A percentile compares a stretch with the other conserved stretches of the same genome.
These are phyloP conservation scores for Biscogniauxia marginata DNA, from an alignment of 2,329 filamentous ascomycete genomes.

Conservation along the genomic window DNA sequence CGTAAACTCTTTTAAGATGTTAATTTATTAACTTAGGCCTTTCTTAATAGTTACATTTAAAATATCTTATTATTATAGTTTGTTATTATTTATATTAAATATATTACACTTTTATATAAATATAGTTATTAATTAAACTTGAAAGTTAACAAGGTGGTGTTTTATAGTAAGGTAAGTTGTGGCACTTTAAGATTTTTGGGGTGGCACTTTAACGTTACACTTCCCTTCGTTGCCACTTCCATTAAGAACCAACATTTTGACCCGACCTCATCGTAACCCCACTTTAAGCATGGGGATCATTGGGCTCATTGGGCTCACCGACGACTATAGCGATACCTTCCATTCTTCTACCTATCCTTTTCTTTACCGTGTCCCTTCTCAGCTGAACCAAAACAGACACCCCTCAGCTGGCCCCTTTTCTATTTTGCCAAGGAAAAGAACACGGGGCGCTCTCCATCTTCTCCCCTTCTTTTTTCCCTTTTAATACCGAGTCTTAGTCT, in stretches of 20 bases:
- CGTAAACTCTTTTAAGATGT: too few species aligned
- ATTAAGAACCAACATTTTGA: too few species aligned
- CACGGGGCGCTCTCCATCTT: neutral
- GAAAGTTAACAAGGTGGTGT: too few species aligned
- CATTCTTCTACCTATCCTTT: constrained; percentile 2
- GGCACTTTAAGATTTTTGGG: too few species aligned
- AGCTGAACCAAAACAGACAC: neutral
- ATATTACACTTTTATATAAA: too few species aligned
- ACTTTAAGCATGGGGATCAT: neutral
- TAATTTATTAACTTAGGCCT: too few species aligned
- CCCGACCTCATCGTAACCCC: neutral
- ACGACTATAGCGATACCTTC: constrained; percentile 11
- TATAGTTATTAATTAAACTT: too few species aligned
- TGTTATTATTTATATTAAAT: too few species aligned
- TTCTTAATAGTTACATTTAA: too few species aligned
- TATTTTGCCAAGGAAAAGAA: constrained; percentile 1
- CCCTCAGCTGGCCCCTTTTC: neutral
- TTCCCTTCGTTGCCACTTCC: neutral
- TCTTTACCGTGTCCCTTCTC: neutral
- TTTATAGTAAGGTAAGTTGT: too few species aligned
- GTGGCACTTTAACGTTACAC: too few species aligned
- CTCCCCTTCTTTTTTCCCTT: constrained; percentile 1
- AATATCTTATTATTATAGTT: too few species aligned
- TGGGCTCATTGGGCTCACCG: constrained; percentile 2
- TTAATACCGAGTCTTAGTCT: neutral